Evolutionary conservation across 2,329 filamentous ascomycete genomes (phyloP), one percentile per base, ranked within the genome.

Genomic region (Fusarium nurragi): DNA sequence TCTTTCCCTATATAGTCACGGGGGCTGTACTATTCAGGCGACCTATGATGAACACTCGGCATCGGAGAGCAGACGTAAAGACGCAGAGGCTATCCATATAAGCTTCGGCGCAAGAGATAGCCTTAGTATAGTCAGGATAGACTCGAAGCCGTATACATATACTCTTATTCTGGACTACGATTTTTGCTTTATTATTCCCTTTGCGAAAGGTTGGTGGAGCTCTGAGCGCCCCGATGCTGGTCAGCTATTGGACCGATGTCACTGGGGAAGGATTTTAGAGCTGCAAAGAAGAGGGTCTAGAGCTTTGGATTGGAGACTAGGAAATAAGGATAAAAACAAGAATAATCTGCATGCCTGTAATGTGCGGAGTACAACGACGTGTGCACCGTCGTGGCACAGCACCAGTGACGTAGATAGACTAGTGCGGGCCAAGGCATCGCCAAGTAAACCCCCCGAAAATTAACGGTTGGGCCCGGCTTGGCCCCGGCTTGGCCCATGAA

Each of bases 401-500:
- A 34, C n/a, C 7, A 46, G 64, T 67, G 64, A 66, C 64, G 64
- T 67, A 55, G 54, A 38, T 45, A 25, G 57, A 19, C 38, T 58
- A 46, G 46, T 45, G 13, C 18, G 23, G 47, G 44, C 38, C 57
- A 54, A 60, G 57, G 36, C 41, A 40, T 41, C 37, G 63, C 63
- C 63, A 66, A 66, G 63, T 53, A 64, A 65, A 28, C 40, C 60
- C 32, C 38, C 44, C 52, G 21, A 64, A 59, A 53, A 64, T 59
- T 34, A 44, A 59, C 63, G 63, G 63, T 46, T 60, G 63, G 64
- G 49, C 49, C 64, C 64, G 64, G 46, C 60, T 59, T 64, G 59
- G 64, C 64, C 49, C 64, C 64, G 64, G 46, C 60, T 59, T 64
- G 59, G 64, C 64, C 48, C 25, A 19, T 43, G 50, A 41, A 38